phyloP scores from a whole-genome alignment of 805 yeast genomes.

The Wickerhamomyces ciferrii region DNA sequence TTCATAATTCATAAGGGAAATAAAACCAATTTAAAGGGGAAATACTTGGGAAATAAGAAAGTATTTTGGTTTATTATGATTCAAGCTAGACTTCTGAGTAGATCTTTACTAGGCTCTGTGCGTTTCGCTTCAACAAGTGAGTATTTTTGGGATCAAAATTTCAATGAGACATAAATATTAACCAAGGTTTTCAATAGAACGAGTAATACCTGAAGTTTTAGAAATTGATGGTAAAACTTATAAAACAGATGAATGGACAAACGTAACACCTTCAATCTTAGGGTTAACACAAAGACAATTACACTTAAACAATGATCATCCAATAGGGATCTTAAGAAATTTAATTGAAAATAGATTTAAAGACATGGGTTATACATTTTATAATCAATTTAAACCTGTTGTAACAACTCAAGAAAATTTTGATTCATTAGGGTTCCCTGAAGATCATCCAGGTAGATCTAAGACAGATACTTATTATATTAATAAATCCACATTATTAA shows the following conservation, averaged over 20 bases:
- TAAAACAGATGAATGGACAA: conserved; percentile 74
- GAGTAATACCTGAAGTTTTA: conserved; percentile 23
- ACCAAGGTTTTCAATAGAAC: conserved; percentile 3
- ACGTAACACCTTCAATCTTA: conserved; percentile 71
- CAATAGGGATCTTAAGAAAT: conserved; percentile 78
- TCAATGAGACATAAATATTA: too few relatives aligned
- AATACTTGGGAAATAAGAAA: neutral
- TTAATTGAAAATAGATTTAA: conserved; percentile 66
- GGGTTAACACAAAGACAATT: conserved; percentile 65
- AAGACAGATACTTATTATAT: conserved; percentile 90
- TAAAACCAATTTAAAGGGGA: neutral
- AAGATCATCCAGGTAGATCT: conserved; percentile 90
- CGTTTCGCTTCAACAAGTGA: conserved; percentile 8
- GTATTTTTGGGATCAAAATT: neutral
- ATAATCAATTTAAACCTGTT: conserved; percentile 75
- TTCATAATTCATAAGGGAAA: too few relatives aligned
- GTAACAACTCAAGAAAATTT: conserved; percentile 83
- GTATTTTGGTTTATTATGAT: neutral
- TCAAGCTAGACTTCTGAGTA: neutral
- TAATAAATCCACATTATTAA: conserved; percentile 61
- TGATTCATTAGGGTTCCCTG: conserved; percentile 87
- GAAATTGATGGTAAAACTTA: conserved; percentile 45
- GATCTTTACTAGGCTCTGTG: neutral
- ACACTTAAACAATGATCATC: conserved; percentile 74
- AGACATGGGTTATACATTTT: conserved; percentile 68